Evolutionary conservation across 306 rosid genomes (phyloP), one percentile per base, ranked within the genome.

Genomic region (Crotalaria pallida): DNA sequence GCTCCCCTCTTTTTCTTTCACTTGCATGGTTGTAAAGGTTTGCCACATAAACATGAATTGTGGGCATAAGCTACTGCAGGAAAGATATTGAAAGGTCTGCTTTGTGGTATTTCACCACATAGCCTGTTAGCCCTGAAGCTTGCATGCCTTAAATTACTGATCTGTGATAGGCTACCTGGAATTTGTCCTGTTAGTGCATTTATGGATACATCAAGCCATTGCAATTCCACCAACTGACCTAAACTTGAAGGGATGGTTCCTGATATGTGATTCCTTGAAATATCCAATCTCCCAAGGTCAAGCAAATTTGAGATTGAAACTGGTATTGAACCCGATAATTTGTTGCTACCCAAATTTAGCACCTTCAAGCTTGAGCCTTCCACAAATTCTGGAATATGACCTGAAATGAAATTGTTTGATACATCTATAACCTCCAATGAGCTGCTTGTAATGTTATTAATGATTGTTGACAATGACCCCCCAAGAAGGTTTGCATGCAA

Each of bases 31-130:
- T 80, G 85, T 85, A 94, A 74, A 8, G 97, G 99, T 57, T 85
- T 88, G 59, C 97, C 99, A 55, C 99, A 94, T 24, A 94, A 79
- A 77, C 99, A 94, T 59, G 80, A 70, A 72, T 94, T 94, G 80
- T 94, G 96, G 17, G 94, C 88, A 58, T 94, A 94, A 71, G 99
- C 95, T 66, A 72, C 88, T 59, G 87, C 51, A 7, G 89, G 97
- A 70, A 94, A 94, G 71, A 89, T 66, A 71, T 91, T 91, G 56
- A 87, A 75, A 34, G 99, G 99, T 74, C 90, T 84, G 17, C 81
- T 85, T 79, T 94, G 97, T 34, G 99, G 97, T 70, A 94, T 94
- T 84, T 84, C 90, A 21, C 99, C 99, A 58, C 99, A 94, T 29
- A 94, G 76, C 71, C 85, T 87, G 84, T 94, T 94, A 38, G 97